phyloP scores from a whole-genome alignment of 768 basidiomycete genomes.

The Lactarius hatsudake region DNA sequence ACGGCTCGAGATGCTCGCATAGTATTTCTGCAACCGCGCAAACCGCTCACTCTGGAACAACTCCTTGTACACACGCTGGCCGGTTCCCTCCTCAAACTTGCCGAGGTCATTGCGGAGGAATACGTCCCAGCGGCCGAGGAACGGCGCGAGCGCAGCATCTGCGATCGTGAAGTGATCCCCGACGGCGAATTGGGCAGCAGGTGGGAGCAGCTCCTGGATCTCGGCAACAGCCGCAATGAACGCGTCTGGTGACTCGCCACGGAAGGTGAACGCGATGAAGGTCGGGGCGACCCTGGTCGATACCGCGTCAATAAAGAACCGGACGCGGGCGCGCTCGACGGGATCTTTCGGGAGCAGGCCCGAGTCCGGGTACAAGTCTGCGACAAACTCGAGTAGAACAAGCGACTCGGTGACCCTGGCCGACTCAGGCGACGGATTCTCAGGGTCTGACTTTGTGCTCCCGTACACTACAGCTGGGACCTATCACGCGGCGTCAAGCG shows the following conservation, averaged over 20 bases:
- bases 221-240: constrained; percentile 44
- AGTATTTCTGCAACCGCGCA: constrained; percentile 46
- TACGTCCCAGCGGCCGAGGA: constrained; percentile 49
- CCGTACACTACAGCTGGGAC: constrained; percentile 61
- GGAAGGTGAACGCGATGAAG: constrained; percentile 36
- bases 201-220: constrained; percentile 47
- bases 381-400: constrained; percentile 59
- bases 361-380: constrained; percentile 49
- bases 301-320: constrained; percentile 56
- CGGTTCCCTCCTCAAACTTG: constrained; percentile 39
- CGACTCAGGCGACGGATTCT: constrained; percentile 53
- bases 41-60: constrained; percentile 43
- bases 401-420: constrained; percentile 58
- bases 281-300: constrained; percentile 42
- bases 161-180: constrained; percentile 52
- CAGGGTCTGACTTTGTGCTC: constrained; percentile 51
- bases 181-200: constrained; percentile 39
- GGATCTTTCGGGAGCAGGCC: constrained; percentile 51
- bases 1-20: constrained; percentile 43
- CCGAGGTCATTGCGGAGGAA: constrained; percentile 48
- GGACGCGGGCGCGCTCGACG: constrained; percentile 50
- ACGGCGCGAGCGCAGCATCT: constrained; percentile 56
- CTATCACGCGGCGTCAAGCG: constrained; percentile 32
- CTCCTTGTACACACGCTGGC: constrained; percentile 40
- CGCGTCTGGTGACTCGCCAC: constrained; percentile 37